Conservation (phyloP, 1,139 yeast genomes). For the Starmera stellimalicola region DNA sequence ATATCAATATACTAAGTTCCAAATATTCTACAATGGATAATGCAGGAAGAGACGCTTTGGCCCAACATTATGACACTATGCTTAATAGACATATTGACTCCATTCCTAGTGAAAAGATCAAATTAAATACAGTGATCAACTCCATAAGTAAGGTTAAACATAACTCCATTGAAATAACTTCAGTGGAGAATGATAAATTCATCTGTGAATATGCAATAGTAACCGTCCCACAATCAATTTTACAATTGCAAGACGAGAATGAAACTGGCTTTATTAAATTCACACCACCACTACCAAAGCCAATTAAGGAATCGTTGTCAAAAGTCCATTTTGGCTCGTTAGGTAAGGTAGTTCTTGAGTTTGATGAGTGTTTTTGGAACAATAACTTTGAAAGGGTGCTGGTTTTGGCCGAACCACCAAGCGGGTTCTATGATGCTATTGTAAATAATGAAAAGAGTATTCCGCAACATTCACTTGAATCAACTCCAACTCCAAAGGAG, state of each 20-base stretch:
- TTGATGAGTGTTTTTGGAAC: constrained; percentile 62
- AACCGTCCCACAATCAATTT: constrained; percentile 67
- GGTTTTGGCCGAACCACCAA: constrained; percentile 32
- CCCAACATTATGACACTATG: constrained; percentile 43
- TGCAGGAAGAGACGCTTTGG: constrained; percentile 67
- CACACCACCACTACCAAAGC: constrained; percentile 46
- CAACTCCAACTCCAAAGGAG: constrained; percentile 29
- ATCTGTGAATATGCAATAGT: constrained; percentile 50
- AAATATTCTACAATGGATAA: constrained; percentile 57
- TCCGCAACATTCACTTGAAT: constrained; percentile 4
- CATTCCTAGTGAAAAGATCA: constrained; percentile 33
- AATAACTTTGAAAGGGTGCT: constrained; percentile 37
- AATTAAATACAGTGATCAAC: constrained; percentile 37
- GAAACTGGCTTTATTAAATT: constrained; percentile 40
- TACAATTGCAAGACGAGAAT: constrained; percentile 27
- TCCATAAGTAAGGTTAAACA: constrained; percentile 25
- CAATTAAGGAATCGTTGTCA: constrained; percentile 34
- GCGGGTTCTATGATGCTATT: constrained; percentile 9
- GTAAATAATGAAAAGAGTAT: constrained; percentile 2
- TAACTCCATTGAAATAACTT: constrained; percentile 12
- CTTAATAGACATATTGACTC: constrained; percentile 33
- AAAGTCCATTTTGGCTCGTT: constrained; percentile 58
- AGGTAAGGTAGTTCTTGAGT: constrained; percentile 73
- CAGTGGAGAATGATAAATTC: constrained; percentile 10
- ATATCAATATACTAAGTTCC: constrained; percentile 58